Percentiles rank a stretch among this genome's conserved stretches.
Conservation (phyloP, 2,329 filamentous ascomycete species). For the Diplocarpon mali region DNA sequence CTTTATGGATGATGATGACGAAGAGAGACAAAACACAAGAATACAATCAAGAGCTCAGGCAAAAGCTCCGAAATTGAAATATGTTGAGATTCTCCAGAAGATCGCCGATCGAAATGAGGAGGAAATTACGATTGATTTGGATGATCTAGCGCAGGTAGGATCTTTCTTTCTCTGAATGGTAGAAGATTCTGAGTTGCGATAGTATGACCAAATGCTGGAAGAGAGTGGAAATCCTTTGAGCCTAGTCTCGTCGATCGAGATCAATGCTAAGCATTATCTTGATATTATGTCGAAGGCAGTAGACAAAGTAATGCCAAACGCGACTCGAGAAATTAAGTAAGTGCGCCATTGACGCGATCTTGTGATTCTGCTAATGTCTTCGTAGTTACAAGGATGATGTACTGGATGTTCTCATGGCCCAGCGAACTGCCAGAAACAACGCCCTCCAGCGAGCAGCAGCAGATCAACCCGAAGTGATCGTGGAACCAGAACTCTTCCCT, state of each 20-base stretch:
- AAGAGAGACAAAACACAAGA: conserved; percentile 33
- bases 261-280: conserved; percentile 90
- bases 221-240: conserved; percentile 45
- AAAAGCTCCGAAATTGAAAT: conserved; percentile 64
- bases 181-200: conserved; percentile 6
- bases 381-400: conserved; percentile 93
- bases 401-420: conserved; percentile 90
- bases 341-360: conserved; percentile 19
- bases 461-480: conserved; percentile 49
- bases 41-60: conserved; percentile 37
- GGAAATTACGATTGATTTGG: conserved; percentile 77
- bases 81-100: conserved; percentile 77
- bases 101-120: conserved; percentile 69
- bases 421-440: conserved; percentile 77
- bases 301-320: conserved; percentile 73
- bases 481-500: conserved; percentile 72
- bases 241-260: conserved; percentile 74
- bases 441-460: conserved; percentile 59
- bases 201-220: conserved; percentile 63
- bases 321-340: conserved; percentile 66
- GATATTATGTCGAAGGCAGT: conserved; percentile 83
- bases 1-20: conserved; percentile 75
- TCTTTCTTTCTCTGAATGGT: conserved; percentile 33
- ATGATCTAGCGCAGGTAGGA: conserved; percentile 65
- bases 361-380: conserved; percentile 19